Conservation (phyloP, 2,329 filamentous ascomycete species). For the Scleromitrula shiraiana region DNA sequence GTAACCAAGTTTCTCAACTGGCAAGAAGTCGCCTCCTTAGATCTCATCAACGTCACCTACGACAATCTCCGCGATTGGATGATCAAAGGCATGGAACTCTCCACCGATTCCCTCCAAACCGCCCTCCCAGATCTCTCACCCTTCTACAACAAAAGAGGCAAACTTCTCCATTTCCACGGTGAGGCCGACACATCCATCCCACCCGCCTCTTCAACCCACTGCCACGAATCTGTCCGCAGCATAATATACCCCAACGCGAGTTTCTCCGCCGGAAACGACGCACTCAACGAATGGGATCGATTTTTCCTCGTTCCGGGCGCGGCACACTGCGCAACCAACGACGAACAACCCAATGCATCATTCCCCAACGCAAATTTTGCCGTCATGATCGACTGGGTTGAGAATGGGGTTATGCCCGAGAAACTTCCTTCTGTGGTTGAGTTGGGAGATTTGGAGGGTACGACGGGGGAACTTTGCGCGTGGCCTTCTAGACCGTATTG, state of each 20-base stretch:
- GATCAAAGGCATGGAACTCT: constrained; percentile 39
- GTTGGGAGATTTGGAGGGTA: constrained; percentile 26
- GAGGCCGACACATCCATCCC: constrained; percentile 47
- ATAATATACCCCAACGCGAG: constrained; percentile 40
- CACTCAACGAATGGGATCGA: constrained; percentile 45
- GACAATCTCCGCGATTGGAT: constrained; percentile 50
- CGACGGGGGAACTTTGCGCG: constrained; percentile 33
- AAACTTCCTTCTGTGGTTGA: constrained; percentile 25
- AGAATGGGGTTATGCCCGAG: constrained; percentile 42
- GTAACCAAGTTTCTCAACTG: constrained; percentile 37
- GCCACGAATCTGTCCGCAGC: constrained; percentile 44
- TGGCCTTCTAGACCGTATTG: constrained; percentile 34
- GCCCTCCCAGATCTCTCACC: constrained; percentile 43
- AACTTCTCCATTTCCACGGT: constrained; percentile 51
- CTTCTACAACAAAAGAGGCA: constrained; percentile 43
- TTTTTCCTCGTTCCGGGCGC: constrained; percentile 47
- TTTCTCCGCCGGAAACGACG: constrained; percentile 33
- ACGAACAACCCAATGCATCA: constrained; percentile 33
- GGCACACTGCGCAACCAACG: constrained; percentile 42
- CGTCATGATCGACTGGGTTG: constrained; percentile 61
- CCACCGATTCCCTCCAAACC: constrained; percentile 44
- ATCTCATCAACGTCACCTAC: constrained; percentile 43
- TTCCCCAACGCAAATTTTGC: constrained; percentile 53
- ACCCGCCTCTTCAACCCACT: constrained; percentile 45
- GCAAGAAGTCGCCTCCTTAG: constrained; percentile 34